phyloP scores from a whole-genome alignment of 495 filamentous ascomycete species.

The Eremomyces bilateralis region DNA sequence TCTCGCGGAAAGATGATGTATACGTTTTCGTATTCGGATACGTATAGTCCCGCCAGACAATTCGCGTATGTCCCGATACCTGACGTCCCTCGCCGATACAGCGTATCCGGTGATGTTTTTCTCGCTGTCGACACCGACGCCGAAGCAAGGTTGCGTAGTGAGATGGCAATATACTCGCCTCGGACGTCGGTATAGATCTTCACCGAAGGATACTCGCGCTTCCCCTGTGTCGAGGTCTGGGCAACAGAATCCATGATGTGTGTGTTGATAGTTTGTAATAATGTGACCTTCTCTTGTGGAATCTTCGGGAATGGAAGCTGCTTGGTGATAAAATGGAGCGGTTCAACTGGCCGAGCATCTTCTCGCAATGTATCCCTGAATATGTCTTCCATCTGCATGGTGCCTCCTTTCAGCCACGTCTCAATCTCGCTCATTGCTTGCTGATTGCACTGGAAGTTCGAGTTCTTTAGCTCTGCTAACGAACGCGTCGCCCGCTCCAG shows the following conservation, averaged over 20 bases:
- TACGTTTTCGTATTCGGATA: conserved; percentile 75
- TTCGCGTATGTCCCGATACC: conserved; percentile 79
- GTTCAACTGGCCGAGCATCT: conserved; percentile 56
- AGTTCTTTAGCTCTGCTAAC: conserved; percentile 54
- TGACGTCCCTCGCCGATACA: conserved; percentile 80
- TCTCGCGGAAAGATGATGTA: conserved; percentile 62
- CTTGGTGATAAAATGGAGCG: conserved; percentile 85
- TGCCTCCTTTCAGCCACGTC: conserved; percentile 53
- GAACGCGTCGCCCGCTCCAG: conserved; percentile 73
- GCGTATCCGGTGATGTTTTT: conserved; percentile 52
- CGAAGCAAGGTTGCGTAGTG: conserved; percentile 62
- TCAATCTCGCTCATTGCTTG: conserved; percentile 66
- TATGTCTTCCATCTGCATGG: conserved; percentile 56
- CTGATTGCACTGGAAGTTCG: conserved; percentile 79
- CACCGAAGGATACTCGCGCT: conserved; percentile 33
- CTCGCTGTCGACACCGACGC: conserved; percentile 78
- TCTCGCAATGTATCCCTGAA: conserved; percentile 57
- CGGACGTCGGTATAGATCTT: conserved; percentile 69
- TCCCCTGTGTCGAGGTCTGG: conserved; percentile 25
- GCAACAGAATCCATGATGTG: conserved; percentile 32
- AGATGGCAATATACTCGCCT: conserved; percentile 60
- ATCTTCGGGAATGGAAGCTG: conserved; percentile 44
- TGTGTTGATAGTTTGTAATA: conserved; percentile 33
- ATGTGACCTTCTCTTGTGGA: conserved; percentile 31
- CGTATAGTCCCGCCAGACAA: conserved; percentile 66